Percentiles rank a stretch among this genome's conserved stretches.
phyloP scores from a whole-genome alignment of 768 basidiomycete genomes.

The Boletellus emodensis region DNA sequence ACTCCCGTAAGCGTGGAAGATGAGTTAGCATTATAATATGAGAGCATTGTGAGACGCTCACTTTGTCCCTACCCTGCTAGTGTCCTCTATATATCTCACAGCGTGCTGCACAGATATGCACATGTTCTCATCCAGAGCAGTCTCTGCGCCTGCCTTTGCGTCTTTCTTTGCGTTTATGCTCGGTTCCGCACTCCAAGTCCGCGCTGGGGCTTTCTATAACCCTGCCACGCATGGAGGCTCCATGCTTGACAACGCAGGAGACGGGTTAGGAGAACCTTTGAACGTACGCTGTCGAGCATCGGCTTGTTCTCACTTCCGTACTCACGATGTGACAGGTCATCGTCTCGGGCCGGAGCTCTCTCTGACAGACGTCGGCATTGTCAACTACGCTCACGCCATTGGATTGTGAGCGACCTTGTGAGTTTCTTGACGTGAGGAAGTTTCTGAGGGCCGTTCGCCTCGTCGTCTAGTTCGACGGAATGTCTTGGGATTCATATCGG shows the following conservation, averaged over 20 bases:
- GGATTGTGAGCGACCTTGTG: conserved; percentile 47
- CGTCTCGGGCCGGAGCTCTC: conserved; percentile 59
- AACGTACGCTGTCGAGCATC: conserved; percentile 29
- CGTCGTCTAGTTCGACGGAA: conserved; percentile 34
- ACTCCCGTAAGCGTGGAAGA: neutral
- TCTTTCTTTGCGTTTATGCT: conserved; percentile 5
- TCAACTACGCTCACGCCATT: conserved; percentile 56
- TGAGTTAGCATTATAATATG: neutral
- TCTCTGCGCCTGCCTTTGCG: neutral
- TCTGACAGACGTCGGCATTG: conserved; percentile 50
- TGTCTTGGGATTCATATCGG: conserved; percentile 36
- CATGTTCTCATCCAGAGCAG: neutral
- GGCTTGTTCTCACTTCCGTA: neutral
- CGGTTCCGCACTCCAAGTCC: neutral
- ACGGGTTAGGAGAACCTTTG: conserved; percentile 39
- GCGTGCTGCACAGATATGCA: neutral
- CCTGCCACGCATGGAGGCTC: conserved; percentile 41
- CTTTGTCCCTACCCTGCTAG: neutral
- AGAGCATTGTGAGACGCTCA: neutral
- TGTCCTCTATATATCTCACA: neutral
- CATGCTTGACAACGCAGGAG: conserved; percentile 39
- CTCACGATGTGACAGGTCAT: conserved; percentile 40
- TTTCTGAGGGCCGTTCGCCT: conserved; percentile 7
- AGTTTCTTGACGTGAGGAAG: neutral
- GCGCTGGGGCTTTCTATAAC: conserved; percentile 30